Conservation (phyloP, 306 rosid genomes). For the Gleditsia sinensis region DNA sequence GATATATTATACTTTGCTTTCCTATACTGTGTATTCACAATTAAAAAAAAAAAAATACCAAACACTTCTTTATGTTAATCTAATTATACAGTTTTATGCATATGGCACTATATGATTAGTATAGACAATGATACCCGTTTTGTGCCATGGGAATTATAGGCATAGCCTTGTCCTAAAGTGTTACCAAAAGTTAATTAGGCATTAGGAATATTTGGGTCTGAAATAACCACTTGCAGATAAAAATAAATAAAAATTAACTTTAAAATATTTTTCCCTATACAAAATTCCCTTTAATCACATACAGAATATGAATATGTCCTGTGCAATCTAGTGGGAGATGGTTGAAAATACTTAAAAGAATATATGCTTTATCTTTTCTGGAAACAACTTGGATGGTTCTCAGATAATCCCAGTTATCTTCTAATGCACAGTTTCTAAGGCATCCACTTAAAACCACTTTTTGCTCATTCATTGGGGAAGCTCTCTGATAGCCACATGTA, state of each 20-base stretch:
- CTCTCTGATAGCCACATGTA: neutral
- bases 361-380: slow-evolving; percentile 33
- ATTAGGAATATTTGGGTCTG: neutral
- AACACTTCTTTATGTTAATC: too few relatives aligned
- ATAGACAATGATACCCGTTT: too few relatives aligned
- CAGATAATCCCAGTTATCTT: slow-evolving; percentile 12
- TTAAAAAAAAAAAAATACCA: too few relatives aligned
- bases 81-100: too few relatives aligned
- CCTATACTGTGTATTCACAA: too few relatives aligned
- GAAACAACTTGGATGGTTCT: slow-evolving; percentile 31
- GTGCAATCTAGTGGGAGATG: slow-evolving; percentile 42
- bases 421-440: neutral
- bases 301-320: slow-evolving; percentile 46
- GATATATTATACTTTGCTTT: too few relatives aligned
- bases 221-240: slow-evolving; percentile 3
- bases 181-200: neutral
- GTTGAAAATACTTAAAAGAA: slow-evolving; percentile 37
- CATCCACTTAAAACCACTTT: slow-evolving; percentile 35
- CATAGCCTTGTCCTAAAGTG: too few relatives aligned
- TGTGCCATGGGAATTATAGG: too few relatives aligned
- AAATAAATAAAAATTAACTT: neutral
- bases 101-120: too few relatives aligned
- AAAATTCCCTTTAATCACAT: slow-evolving; percentile 25
- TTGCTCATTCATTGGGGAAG: slow-evolving; percentile 34
- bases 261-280: neutral